These are phyloP conservation scores for Vicia faba DNA, from an alignment of 306 rosid species.

Conservation along the genomic window DNA sequence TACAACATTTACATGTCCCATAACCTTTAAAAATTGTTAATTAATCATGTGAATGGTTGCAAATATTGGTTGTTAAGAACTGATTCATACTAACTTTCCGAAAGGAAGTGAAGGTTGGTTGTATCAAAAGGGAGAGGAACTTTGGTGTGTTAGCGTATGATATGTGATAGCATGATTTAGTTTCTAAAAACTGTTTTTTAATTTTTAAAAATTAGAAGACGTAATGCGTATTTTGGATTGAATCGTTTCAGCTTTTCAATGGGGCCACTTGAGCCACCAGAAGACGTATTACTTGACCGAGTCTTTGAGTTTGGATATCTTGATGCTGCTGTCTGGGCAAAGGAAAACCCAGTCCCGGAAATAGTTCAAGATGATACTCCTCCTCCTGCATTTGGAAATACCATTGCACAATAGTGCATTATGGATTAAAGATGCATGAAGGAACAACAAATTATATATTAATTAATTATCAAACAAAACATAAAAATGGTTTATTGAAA, in stretches of 20 bases:
- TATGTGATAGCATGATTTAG: no score
- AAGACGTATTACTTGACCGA: slow-evolving; percentile 68
- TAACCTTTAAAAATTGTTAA: slow-evolving; percentile 15
- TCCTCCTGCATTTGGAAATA: slow-evolving; percentile 39
- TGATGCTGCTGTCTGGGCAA: slow-evolving; percentile 89
- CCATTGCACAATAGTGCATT: slow-evolving; percentile 34
- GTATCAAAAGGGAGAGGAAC: no score
- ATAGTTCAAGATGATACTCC: slow-evolving; percentile 56
- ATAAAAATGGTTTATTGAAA: neutral
- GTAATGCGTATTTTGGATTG: slow-evolving; percentile 21
- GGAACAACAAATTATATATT: slow-evolving; percentile 6
- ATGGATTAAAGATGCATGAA: slow-evolving; percentile 30
- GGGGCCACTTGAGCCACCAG: slow-evolving; percentile 82
- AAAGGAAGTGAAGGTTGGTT: no score
- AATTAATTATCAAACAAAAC: neutral
- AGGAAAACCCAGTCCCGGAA: slow-evolving; percentile 66
- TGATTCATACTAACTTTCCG: no score
- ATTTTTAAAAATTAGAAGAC: no score
- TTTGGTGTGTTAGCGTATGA: no score
- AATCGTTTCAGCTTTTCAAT: slow-evolving; percentile 49
- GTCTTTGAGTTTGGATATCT: slow-evolving; percentile 81
- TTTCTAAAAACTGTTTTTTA: no score
- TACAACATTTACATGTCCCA: neutral
- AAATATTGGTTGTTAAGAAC: no score
- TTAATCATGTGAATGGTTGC: no score